These are phyloP conservation scores for Suillus spraguei DNA, from an alignment of 768 basidiomycete species.

Conservation along the genomic window DNA sequence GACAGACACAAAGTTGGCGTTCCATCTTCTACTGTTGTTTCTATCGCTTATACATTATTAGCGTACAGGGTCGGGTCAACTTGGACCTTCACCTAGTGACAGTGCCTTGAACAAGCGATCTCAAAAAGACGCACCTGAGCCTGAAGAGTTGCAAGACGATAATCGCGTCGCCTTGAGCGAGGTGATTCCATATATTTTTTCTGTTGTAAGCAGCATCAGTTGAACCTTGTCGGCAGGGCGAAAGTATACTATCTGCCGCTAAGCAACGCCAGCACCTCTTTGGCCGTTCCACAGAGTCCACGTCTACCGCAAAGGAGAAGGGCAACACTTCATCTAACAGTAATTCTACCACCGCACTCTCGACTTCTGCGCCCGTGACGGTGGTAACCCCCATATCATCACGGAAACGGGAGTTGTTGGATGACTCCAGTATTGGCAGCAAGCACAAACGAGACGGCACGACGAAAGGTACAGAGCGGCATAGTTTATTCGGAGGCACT, in stretches of 20 bases:
- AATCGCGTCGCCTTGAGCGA: constrained; percentile 69
- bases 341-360: constrained; percentile 27
- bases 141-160: constrained; percentile 40
- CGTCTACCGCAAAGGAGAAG: constrained; percentile 34
- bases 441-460: constrained; percentile 53
- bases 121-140: constrained; percentile 39
- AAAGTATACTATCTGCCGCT: constrained; percentile 40
- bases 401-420: constrained; percentile 25
- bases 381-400: constrained; percentile 23
- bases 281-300: constrained; percentile 53
- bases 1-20: not conserved
- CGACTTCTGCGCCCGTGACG: constrained; percentile 24
- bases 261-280: constrained; percentile 59
- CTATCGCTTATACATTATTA: constrained; percentile 11
- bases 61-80: constrained; percentile 53
- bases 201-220: constrained; percentile 6
- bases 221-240: constrained; percentile 43
- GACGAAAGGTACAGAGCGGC: constrained; percentile 53
- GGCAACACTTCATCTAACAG: constrained; percentile 29
- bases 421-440: constrained; percentile 25
- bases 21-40: not conserved
- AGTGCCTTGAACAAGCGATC: constrained; percentile 45
- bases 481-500: constrained; percentile 80
- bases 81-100: constrained; percentile 65
- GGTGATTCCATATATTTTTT: constrained; percentile 41